Conservation (phyloP, 148 eudicot genomes). For the Dianthus caryophyllus region DNA sequence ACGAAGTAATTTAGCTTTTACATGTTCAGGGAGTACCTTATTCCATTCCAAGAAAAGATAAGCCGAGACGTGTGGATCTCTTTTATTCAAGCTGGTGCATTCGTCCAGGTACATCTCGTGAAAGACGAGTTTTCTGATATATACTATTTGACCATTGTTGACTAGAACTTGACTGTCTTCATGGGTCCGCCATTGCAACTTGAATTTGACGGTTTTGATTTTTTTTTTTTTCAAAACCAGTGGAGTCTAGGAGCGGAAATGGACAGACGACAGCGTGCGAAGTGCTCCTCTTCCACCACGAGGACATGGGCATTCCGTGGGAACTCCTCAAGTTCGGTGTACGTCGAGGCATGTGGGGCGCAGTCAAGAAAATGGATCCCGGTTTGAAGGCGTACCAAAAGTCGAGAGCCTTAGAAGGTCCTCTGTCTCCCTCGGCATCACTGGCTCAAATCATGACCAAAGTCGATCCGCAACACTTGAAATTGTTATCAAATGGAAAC, state of each 20-base stretch:
- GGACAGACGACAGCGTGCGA: slow-evolving; percentile 73
- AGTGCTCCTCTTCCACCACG: slow-evolving; percentile 84
- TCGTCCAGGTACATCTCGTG: slow-evolving; percentile 60
- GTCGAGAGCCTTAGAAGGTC: slow-evolving; percentile 46
- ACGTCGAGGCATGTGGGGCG: slow-evolving; percentile 94
- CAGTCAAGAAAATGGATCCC: slow-evolving; percentile 76
- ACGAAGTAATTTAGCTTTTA: not conserved
- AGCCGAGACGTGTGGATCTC: slow-evolving; percentile 89
- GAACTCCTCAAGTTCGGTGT: slow-evolving; percentile 86
- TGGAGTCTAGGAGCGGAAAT: slow-evolving; percentile 55
- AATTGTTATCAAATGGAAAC: slow-evolving; percentile 31
- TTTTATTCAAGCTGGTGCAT: slow-evolving; percentile 96
- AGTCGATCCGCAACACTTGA: slow-evolving; percentile 46
- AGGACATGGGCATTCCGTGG: slow-evolving; percentile 98
- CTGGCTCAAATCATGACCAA: slow-evolving; percentile 73
- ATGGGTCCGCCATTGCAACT: not conserved
- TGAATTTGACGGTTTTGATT: not conserved
- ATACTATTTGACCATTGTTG: no score
- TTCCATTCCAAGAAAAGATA: slow-evolving; percentile 59
- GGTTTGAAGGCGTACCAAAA: slow-evolving; percentile 78
- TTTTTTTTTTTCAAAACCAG: slow-evolving; percentile 32
- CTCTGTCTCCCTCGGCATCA: slow-evolving; percentile 45
- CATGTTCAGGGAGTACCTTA: slow-evolving; percentile 66
- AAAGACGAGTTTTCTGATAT: not conserved
- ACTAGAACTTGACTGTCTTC: no score